Evolutionary conservation across 306 rosid species (phyloP), one percentile per base, ranked within the genome.

Genomic region (Vicia sativa): DNA sequence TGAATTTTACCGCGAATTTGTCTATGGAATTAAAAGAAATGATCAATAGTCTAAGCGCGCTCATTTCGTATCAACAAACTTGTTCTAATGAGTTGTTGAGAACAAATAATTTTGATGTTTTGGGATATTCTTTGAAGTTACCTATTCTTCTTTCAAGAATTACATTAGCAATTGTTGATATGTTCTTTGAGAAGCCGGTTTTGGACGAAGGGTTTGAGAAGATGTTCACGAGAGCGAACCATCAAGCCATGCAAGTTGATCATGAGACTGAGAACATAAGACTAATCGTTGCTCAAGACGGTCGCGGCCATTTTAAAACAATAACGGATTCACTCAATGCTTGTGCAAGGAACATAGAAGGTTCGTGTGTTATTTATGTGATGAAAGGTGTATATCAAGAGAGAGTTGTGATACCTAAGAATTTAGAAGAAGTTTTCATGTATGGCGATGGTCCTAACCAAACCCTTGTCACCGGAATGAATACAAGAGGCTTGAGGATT

Each of bases 61-160:
- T 71, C 4, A 37, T 80, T 31, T 60, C 84, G 8, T 75, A 80
- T 50, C 84, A 76, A 54, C 80, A 65, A 50, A 39, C 75, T 29
- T 80, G 78, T 12, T 13, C 55, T 19, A 71, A 67, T 9, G 75
- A 54, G 16, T 28, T 76, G 10, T 5, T 42, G n/a, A 21, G 34
- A 72, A 71, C 44, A 41, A 31, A 48, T 45, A 71, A 12, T 21
- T 65, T 8, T 6, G 45, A 44, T 1, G 1, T 46, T 63, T 25
- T 64, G 31, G 63, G 62, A 15, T 54, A 65, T 59, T 72, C 65
- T 1, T 57, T 76, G 76, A 6, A 39, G 7, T 16, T 21, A 9
- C 67, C 80, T 15, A 46, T 21, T 45, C 10, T 60, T 57, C 65
- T 72, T 15, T 13, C 73, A 21, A 80, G 68, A 65, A 67, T 67